These are phyloP conservation scores for Eucalyptus erythrocorys DNA, from an alignment of 345 rosid species.

Conservation along the genomic window DNA sequence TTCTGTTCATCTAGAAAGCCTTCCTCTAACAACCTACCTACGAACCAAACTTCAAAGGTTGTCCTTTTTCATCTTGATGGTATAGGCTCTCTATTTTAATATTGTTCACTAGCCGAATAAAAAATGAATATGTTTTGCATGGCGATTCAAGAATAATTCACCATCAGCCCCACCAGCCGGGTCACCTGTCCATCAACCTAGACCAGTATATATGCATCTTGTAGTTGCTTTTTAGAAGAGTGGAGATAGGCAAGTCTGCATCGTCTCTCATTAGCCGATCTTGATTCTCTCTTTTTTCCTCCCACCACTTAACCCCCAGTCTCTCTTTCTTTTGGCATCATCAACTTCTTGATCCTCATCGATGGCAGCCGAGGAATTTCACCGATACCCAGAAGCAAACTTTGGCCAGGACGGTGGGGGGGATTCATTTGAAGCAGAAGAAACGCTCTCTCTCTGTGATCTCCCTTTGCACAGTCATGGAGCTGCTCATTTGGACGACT, in stretches of 20 bases:
- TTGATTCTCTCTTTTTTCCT: background rate
- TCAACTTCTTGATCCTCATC: background rate
- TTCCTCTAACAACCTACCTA: background rate
- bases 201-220: background rate
- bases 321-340: background rate
- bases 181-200: background rate
- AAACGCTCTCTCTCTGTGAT: conserved; percentile 45
- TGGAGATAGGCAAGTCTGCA: background rate
- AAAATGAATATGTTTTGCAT: background rate
- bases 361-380: background rate
- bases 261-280: background rate
- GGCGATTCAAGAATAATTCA: background rate
- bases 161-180: background rate
- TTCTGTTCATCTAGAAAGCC: background rate
- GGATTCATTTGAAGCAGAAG: conserved; percentile 12
- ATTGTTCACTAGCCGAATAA: background rate
- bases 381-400: background rate
- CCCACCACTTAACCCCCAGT: background rate
- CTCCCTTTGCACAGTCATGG: conserved; percentile 9
- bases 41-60: background rate
- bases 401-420: background rate
- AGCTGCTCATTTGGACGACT: background rate
- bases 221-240: background rate
- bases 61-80: background rate
- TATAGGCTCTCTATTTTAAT: background rate